Evolutionary conservation across 345 rosid species (phyloP).

Genomic region (Cardamine chenopodiifolia): DNA sequence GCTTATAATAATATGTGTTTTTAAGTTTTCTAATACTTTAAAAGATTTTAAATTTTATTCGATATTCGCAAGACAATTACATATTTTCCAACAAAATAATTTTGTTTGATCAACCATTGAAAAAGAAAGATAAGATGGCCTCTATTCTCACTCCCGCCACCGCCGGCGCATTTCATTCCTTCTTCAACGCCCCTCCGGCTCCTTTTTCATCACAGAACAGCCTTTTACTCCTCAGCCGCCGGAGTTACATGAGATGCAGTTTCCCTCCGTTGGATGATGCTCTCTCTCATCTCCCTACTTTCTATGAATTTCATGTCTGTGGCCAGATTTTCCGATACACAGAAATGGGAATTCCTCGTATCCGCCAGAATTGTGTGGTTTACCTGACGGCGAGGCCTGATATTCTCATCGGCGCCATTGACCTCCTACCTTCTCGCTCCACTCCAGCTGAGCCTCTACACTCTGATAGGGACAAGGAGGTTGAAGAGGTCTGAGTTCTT

Average conservation of each 20-base stretch:
- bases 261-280: slow-evolving; percentile 41
- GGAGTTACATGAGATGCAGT: slow-evolving; percentile 50
- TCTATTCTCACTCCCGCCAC: slow-evolving; percentile 56
- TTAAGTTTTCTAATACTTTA: too few relatives aligned
- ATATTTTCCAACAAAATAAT: too few relatives aligned
- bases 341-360: slow-evolving; percentile 64
- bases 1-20: too few relatives aligned
- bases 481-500: slow-evolving; percentile 72
- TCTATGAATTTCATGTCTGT: slow-evolving; percentile 53
- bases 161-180: slow-evolving; percentile 37
- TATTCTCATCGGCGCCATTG: slow-evolving; percentile 87
- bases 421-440: slow-evolving; percentile 85
- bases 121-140: slow-evolving; percentile 50
- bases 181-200: slow-evolving; percentile 33
- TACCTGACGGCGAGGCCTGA: slow-evolving; percentile 95
- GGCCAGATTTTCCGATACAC: slow-evolving; percentile 53
- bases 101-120: neutral
- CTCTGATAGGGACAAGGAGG: slow-evolving; percentile 71
- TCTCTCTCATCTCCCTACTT: slow-evolving; percentile 52
- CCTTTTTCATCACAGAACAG: slow-evolving; percentile 36
- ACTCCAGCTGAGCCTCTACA: slow-evolving; percentile 68
- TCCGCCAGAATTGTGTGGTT: slow-evolving; percentile 66
- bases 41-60: too few relatives aligned
- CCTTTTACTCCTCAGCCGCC: slow-evolving; percentile 15
- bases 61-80: too few relatives aligned